Evolutionary conservation across 345 rosid genomes (phyloP).

Genomic region (Leavenworthia alabamica): DNA sequence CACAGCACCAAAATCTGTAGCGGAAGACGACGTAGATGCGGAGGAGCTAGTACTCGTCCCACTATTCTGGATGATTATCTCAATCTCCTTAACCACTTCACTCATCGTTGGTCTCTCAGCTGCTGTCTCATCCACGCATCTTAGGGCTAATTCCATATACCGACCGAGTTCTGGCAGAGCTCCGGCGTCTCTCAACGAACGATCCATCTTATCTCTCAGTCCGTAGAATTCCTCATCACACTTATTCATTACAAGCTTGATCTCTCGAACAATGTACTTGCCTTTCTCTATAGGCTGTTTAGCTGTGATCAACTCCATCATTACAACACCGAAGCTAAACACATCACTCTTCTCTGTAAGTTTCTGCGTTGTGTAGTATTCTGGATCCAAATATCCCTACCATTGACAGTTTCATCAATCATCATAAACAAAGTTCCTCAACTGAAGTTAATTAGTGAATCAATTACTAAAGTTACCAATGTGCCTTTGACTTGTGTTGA

Average conservation of each 20-base stretch:
- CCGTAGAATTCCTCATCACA: conserved; percentile 60
- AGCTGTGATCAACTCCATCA: conserved; percentile 77
- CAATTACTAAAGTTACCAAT: conserved; percentile 40
- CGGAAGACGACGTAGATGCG: conserved; percentile 74
- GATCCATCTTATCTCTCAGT: conserved; percentile 61
- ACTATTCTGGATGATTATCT: conserved; percentile 61
- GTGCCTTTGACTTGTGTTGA: conserved; percentile 99
- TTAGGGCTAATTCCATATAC: conserved; percentile 68
- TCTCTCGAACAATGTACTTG: conserved; percentile 81
- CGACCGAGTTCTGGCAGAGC: conserved; percentile 46
- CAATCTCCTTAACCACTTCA: conserved; percentile 70
- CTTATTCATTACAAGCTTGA: conserved; percentile 42
- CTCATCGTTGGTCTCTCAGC: conserved; percentile 83
- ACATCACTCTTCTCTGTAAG: conserved; percentile 94
- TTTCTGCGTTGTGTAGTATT: conserved; percentile 92
- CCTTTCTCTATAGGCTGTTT: conserved; percentile 89
- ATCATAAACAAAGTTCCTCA: neutral
- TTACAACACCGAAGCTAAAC: conserved; percentile 84
- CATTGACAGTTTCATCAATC: neutral
- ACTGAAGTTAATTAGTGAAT: neutral
- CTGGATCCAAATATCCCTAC: conserved; percentile 98
- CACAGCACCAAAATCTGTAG: conserved; percentile 57
- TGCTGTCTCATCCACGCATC: conserved; percentile 84
- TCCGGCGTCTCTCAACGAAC: conserved; percentile 41
- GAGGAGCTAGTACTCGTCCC: conserved; percentile 64